Percentiles rank a stretch among this genome's conserved stretches.
Conservation (phyloP, 768 basidiomycete species). For the Trametes cingulata region DNA sequence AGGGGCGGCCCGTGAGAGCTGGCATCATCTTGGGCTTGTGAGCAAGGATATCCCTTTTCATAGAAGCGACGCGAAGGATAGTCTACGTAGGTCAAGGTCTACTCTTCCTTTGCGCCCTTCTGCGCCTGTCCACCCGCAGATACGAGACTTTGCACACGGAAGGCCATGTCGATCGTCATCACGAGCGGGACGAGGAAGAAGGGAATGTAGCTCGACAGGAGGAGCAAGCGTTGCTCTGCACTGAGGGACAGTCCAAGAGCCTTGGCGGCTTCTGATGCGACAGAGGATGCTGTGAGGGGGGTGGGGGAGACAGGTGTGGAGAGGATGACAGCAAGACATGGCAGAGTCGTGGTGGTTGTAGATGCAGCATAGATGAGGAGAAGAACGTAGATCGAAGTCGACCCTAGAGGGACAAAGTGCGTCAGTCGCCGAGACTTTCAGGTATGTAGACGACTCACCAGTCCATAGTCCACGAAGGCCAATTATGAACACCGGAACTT, state of each 20-base stretch:
- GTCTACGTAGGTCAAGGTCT: background rate
- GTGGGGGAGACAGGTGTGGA: conserved; percentile 33
- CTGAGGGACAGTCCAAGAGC: conserved; percentile 44
- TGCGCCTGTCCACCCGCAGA: background rate
- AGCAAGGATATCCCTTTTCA: background rate
- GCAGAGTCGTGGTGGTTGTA: conserved; percentile 73
- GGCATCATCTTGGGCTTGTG: background rate
- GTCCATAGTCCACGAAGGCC: conserved; percentile 61
- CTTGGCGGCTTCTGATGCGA: conserved; percentile 32
- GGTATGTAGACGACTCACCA: conserved; percentile 36
- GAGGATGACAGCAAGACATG: conserved; percentile 66
- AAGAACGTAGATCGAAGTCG: conserved; percentile 56
- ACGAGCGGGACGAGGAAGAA: conserved; percentile 71
- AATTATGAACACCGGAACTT: conserved; percentile 77
- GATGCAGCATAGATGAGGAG: conserved; percentile 77
- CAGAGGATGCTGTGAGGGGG: conserved; percentile 36
- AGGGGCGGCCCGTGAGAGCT: no score
- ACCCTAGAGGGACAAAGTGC: conserved; percentile 37
- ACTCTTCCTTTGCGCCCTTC: conserved; percentile 3
- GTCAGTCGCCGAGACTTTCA: background rate
- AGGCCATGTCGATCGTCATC: conserved; percentile 75
- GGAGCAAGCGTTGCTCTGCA: conserved; percentile 49
- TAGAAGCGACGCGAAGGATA: background rate
- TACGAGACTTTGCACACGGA: conserved; percentile 30
- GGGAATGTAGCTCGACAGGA: conserved; percentile 73